Evolutionary conservation across 495 filamentous ascomycete genomes (phyloP).

Genomic region (Podospora australis): DNA sequence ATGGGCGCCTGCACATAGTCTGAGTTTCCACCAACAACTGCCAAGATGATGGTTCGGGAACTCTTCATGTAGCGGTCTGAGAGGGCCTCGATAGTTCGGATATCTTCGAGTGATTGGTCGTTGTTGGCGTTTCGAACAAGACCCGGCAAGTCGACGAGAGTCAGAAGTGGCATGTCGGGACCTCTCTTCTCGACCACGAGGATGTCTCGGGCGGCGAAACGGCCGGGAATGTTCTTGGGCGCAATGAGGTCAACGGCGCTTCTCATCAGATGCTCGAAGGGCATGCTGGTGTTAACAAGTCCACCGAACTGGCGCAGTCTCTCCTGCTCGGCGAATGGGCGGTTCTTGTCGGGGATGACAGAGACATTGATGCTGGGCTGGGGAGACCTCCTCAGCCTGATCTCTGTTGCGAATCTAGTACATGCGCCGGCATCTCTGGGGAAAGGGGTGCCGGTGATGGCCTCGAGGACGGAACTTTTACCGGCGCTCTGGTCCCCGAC

Average conservation of each 20-base stretch:
- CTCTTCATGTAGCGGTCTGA: constrained; percentile 47
- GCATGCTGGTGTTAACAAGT: constrained; percentile 20
- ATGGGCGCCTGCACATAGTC: constrained; percentile 46
- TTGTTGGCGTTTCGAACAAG: constrained; percentile 44
- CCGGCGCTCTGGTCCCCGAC: constrained; percentile 66
- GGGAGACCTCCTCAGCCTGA: constrained; percentile 38
- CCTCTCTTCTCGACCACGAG: constrained; percentile 49
- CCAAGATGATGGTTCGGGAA: constrained; percentile 45
- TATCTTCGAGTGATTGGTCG: constrained; percentile 40
- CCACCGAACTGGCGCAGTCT: constrained; percentile 41
- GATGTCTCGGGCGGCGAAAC: constrained; percentile 39
- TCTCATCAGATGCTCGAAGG: constrained; percentile 32
- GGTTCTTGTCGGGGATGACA: constrained; percentile 44
- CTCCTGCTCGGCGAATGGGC: constrained; percentile 29
- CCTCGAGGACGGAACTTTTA: constrained; percentile 70
- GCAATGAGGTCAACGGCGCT: constrained; percentile 32
- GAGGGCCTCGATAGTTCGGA: constrained; percentile 38
- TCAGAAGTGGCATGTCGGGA: constrained; percentile 47
- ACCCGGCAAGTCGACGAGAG: constrained; percentile 52
- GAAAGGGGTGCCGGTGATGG: constrained; percentile 63
- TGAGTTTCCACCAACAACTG: constrained; percentile 46
- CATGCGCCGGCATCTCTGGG: constrained; percentile 58
- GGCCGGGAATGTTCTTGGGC: constrained; percentile 31
- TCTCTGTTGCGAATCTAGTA: constrained; percentile 64
- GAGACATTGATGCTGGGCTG: constrained; percentile 39